Percentiles rank a stretch among this genome's conserved stretches.
Evolutionary conservation across 345 rosid genomes (phyloP).

Genomic region (Lepidium aucheri): DNA sequence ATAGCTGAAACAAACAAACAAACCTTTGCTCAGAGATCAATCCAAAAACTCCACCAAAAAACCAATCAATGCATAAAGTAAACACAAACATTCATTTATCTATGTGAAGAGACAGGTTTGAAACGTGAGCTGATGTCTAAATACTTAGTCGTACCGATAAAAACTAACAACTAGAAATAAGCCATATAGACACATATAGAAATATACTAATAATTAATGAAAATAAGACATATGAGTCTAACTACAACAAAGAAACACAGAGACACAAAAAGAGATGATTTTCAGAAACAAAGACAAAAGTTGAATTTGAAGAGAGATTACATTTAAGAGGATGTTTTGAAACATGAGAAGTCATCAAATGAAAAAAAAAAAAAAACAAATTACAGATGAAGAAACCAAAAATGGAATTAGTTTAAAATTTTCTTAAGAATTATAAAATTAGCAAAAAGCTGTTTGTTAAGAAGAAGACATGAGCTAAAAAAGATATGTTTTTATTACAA

Average conservation of each 20-base stretch:
- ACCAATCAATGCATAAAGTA: background rate
- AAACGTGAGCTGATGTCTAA: slow-evolving; percentile 31
- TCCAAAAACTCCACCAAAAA: background rate
- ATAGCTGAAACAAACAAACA: slow-evolving; percentile 15
- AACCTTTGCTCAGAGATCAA: background rate
- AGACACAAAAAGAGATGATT: background rate
- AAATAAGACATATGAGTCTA: slow-evolving; percentile 14
- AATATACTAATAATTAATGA: background rate
- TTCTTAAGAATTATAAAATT: no score
- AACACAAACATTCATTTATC: background rate
- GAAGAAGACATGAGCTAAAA: background rate
- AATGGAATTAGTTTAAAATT: background rate
- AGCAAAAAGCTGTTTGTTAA: background rate
- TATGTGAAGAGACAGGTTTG: slow-evolving; percentile 9
- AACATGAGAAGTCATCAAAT: slow-evolving; percentile 14
- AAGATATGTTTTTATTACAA: background rate
- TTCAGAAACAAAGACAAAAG: slow-evolving; percentile 9
- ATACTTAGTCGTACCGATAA: slow-evolving; percentile 24
- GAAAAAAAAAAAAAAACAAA: background rate
- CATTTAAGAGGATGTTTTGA: slow-evolving; percentile 17
- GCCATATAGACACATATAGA: background rate
- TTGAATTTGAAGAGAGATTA: slow-evolving; percentile 6
- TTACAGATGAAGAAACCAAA: background rate
- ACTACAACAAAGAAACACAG: slow-evolving; percentile 15
- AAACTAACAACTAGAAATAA: slow-evolving; percentile 16